Evolutionary conservation across 768 basidiomycete species (phyloP), one percentile per base, ranked within the genome.

Genomic region (Phaffia tasmanica): DNA sequence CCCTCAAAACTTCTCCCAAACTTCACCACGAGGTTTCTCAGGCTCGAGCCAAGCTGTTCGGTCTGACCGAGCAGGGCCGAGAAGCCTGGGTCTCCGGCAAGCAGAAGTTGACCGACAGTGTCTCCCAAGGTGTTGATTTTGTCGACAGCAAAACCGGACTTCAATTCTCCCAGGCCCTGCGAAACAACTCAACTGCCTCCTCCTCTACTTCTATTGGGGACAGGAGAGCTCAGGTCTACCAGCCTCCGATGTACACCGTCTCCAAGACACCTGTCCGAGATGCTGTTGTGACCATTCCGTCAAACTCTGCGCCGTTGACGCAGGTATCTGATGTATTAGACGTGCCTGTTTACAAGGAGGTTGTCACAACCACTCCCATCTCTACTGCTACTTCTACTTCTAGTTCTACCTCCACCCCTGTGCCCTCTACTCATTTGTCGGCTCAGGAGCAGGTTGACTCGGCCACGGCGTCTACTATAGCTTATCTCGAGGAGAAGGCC

Each of bases 301-400:
- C 48, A 25, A 54, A 67, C 46, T 25, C 32, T 30, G 18, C 50
- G 23, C 51, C 35, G 35, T 5, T 49, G n/a, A 25, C 46, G 19
- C 35, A 61, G 30, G 32, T 30, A 1, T n/a, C 54, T 23, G 59
- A 67, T 30, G 56, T 55, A 11, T 49, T 67, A 9, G 42, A 53
- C 46, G 66, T 62, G 9, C 66, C 66, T 23, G 61, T 67, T 49
- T 67, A 57, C 66, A 35, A 48, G 30, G 55, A 50, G 54, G 14
- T 57, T 2, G 11, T 5, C 11, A 42, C 35, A 42, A 42, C 35
- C 35, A 42, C 11, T 42, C 35, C 35, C 35, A 42, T 5, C 35
- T 42, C 35, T 42, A 42, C 35, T 11, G 11, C 35, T 42, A 5
- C 35, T 42, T 5, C 35, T 42, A 42, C 4, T 42, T 42, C 35